phyloP scores from a whole-genome alignment of 2,329 filamentous ascomycete species.

The Kalmusia sp. region DNA sequence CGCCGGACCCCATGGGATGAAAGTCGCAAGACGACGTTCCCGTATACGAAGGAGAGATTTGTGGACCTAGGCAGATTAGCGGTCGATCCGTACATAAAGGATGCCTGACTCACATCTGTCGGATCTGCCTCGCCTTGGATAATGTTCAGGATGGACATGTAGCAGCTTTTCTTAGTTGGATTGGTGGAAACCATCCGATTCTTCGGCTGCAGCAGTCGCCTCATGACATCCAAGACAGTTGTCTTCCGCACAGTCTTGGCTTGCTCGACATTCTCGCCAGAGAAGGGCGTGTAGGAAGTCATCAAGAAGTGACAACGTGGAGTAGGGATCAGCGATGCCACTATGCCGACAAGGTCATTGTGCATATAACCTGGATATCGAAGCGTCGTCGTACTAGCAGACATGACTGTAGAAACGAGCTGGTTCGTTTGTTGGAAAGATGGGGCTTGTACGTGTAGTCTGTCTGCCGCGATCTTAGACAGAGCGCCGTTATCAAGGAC shows the following conservation, averaged over 20 bases:
- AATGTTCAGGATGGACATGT: constrained; percentile 98
- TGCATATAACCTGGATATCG: constrained; percentile 99
- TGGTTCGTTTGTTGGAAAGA: constrained; percentile 98
- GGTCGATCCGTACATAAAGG: neutral
- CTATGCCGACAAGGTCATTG: constrained; percentile 96
- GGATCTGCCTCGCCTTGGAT: constrained; percentile 99
- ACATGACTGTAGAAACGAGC: constrained; percentile 95
- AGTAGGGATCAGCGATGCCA: constrained; percentile 94
- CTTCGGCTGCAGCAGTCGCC: constrained; percentile 92
- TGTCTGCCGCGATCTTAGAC: constrained; percentile 90
- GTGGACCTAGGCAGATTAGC: constrained; percentile 67
- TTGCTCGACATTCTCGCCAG: constrained; percentile 92
- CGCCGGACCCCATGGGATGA: constrained; percentile 97
- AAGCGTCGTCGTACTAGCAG: constrained; percentile 93
- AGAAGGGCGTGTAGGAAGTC: constrained; percentile 98
- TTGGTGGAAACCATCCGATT: constrained; percentile 99
- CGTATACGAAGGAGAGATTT: constrained; percentile 96
- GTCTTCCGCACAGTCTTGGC: constrained; percentile 98
- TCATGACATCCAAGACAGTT: constrained; percentile 97
- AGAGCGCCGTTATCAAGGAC: constrained; percentile 96
- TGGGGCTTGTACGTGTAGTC: constrained; percentile 92
- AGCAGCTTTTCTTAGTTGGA: constrained; percentile 96
- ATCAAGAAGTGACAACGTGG: constrained; percentile 98
- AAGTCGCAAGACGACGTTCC: constrained; percentile 90
- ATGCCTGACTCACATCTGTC: constrained; percentile 70